Evolutionary conservation across 2,329 filamentous ascomycete species (phyloP).

Genomic region (Ceratocystis ficicola): DNA sequence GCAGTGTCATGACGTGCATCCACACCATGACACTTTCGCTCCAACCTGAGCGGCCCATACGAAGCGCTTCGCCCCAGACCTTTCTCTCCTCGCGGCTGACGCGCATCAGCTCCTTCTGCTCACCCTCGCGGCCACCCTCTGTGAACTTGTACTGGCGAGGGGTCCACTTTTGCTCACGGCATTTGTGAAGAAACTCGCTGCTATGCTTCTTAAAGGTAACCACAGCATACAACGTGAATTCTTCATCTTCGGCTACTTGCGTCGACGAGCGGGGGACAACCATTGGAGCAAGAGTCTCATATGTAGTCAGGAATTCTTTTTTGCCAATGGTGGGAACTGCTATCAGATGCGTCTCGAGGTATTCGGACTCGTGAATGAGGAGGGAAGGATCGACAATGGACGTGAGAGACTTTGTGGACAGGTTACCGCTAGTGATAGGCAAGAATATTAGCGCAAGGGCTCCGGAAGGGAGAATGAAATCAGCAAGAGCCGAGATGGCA

Average conservation of each 20-base stretch:
- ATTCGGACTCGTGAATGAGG: slow-evolving; percentile 82
- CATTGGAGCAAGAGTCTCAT: slow-evolving; percentile 82
- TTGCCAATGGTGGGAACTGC: slow-evolving; percentile 68
- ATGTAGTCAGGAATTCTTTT: slow-evolving; percentile 80
- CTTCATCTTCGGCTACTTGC: slow-evolving; percentile 72
- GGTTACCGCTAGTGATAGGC: slow-evolving; percentile 56
- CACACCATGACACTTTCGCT: slow-evolving; percentile 93
- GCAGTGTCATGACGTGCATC: slow-evolving; percentile 79
- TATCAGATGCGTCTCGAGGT: slow-evolving; percentile 88
- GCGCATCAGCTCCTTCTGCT: slow-evolving; percentile 73
- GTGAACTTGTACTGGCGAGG: slow-evolving; percentile 90
- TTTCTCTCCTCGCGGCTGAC: slow-evolving; percentile 77
- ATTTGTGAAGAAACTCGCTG: slow-evolving; percentile 80
- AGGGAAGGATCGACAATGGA: slow-evolving; percentile 70
- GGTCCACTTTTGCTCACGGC: slow-evolving; percentile 85
- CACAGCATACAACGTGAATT: slow-evolving; percentile 79
- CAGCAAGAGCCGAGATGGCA: not conserved
- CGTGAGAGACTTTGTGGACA: slow-evolving; percentile 86
- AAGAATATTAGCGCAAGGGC: slow-evolving; percentile 18
- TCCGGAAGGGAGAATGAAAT: not conserved
- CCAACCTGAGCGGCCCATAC: slow-evolving; percentile 82
- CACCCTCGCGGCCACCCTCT: slow-evolving; percentile 78
- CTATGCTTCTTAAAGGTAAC: slow-evolving; percentile 89
- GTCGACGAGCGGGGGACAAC: slow-evolving; percentile 81
- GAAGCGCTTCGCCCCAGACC: slow-evolving; percentile 81